Conservation (phyloP, 2,329 filamentous ascomycete genomes). For the Colletotrichum camelliae region DNA sequence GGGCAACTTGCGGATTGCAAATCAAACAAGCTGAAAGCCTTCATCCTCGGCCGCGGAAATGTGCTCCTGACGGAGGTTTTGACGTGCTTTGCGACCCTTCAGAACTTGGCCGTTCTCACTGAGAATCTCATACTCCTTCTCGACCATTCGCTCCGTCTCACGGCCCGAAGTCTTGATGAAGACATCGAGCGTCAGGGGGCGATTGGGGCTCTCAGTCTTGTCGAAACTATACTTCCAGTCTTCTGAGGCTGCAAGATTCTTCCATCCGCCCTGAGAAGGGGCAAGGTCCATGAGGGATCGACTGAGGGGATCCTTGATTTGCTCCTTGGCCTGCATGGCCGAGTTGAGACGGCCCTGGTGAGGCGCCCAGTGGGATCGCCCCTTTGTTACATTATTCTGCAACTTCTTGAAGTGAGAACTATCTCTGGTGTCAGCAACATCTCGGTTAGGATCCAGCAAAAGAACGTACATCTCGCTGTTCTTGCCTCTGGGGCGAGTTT, state of each 20-base stretch:
- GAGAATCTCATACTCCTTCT: slow-evolving; percentile 54
- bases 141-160: slow-evolving; percentile 49
- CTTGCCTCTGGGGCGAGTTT: slow-evolving; percentile 37
- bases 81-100: slow-evolving; percentile 48
- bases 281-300: slow-evolving; percentile 38
- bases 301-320: slow-evolving; percentile 40
- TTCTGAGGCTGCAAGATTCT: slow-evolving; percentile 28
- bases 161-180: slow-evolving; percentile 40
- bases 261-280: slow-evolving; percentile 24
- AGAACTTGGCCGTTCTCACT: slow-evolving; percentile 50
- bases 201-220: slow-evolving; percentile 40
- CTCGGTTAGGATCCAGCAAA: neutral
- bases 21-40: slow-evolving; percentile 47
- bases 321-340: slow-evolving; percentile 37
- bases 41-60: slow-evolving; percentile 37
- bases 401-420: slow-evolving; percentile 23
- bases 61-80: slow-evolving; percentile 39
- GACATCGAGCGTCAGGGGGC: slow-evolving; percentile 43
- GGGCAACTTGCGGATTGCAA: neutral
- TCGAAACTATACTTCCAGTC: slow-evolving; percentile 51
- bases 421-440: neutral
- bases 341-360: slow-evolving; percentile 34
- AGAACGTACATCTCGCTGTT: slow-evolving; percentile 35
- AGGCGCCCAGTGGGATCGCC: slow-evolving; percentile 26
- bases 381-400: slow-evolving; percentile 44